Conservation (phyloP, 2,329 filamentous ascomycete genomes). For the Emericellopsis cladophorae region DNA sequence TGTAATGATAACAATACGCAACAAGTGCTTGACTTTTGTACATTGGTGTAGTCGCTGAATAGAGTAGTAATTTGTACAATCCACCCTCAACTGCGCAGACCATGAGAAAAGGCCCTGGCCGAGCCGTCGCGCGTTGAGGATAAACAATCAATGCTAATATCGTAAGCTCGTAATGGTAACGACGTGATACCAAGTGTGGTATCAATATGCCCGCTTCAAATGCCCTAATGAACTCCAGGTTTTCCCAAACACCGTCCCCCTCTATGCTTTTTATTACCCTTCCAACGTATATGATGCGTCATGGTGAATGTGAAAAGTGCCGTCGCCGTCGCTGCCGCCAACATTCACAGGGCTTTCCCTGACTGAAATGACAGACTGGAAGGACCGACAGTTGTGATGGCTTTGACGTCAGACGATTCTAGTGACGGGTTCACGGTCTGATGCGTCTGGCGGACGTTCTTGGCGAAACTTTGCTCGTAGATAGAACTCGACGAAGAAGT, state of each 20-base stretch:
- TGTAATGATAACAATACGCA: too few relatives aligned
- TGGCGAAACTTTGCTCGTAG: constrained; percentile 14
- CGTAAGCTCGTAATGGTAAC: neutral
- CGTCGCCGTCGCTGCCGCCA: too few relatives aligned
- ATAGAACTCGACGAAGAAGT: constrained; percentile 27
- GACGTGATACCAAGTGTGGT: neutral
- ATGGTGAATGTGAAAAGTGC: neutral
- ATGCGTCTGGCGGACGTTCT: neutral
- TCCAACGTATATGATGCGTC: neutral
- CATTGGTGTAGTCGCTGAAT: too few relatives aligned
- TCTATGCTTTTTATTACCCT: constrained; percentile 1
- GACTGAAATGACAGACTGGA: too few relatives aligned
- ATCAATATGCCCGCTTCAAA: neutral
- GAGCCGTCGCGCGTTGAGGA: neutral
- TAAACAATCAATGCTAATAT: neutral
- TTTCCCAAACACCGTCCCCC: neutral
- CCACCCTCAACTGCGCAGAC: neutral
- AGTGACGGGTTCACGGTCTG: too few relatives aligned
- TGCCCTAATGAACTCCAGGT: neutral
- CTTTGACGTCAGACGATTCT: too few relatives aligned
- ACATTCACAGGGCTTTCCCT: too few relatives aligned
- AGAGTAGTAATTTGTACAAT: too few relatives aligned
- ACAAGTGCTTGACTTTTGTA: too few relatives aligned
- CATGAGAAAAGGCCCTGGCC: neutral
- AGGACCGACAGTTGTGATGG: too few relatives aligned